Evolutionary conservation across 2,329 filamentous ascomycete species (phyloP).

Genomic region (Monosporascus sp.): DNA sequence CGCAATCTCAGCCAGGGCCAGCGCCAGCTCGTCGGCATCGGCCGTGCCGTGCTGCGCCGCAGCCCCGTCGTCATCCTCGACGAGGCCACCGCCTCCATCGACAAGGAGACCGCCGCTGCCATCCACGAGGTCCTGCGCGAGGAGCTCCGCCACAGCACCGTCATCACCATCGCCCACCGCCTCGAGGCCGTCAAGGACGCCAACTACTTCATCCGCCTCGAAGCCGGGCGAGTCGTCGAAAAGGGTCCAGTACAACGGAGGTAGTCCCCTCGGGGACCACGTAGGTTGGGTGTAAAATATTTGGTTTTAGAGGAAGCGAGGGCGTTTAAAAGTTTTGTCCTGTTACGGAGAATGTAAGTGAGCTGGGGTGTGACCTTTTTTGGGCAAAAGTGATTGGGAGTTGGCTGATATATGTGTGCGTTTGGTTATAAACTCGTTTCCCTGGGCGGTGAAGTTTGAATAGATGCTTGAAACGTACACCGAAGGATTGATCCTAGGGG

Average conservation of each 20-base stretch:
- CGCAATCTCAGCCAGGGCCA: conserved; percentile 60
- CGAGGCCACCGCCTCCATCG: conserved; percentile 60
- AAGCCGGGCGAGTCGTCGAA: conserved; percentile 45
- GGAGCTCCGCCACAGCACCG: conserved; percentile 51
- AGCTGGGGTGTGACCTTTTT: too few species aligned
- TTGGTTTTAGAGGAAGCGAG: too few species aligned
- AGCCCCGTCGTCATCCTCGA: conserved; percentile 59
- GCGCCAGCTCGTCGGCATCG: conserved; percentile 56
- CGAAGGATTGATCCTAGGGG: too few species aligned
- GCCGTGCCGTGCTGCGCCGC: conserved; percentile 52
- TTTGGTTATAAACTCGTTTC: too few species aligned
- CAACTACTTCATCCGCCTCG: conserved; percentile 48
- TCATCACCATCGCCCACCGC: conserved; percentile 63
- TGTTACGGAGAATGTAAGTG: too few species aligned
- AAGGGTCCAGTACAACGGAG: conserved; percentile 31
- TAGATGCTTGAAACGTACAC: too few species aligned
- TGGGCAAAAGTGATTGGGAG: too few species aligned
- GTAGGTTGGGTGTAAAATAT: too few species aligned
- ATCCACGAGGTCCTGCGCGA: conserved; percentile 54
- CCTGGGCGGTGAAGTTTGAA: too few species aligned
- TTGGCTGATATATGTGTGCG: too few species aligned
- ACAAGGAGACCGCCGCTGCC: conserved; percentile 50
- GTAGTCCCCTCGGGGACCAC: too few species aligned
- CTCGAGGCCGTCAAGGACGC: conserved; percentile 57
- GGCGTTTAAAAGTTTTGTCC: too few species aligned